Evolutionary conservation across 164 flowering plant species (phyloP).

Genomic region (Sextonia rubra): DNA sequence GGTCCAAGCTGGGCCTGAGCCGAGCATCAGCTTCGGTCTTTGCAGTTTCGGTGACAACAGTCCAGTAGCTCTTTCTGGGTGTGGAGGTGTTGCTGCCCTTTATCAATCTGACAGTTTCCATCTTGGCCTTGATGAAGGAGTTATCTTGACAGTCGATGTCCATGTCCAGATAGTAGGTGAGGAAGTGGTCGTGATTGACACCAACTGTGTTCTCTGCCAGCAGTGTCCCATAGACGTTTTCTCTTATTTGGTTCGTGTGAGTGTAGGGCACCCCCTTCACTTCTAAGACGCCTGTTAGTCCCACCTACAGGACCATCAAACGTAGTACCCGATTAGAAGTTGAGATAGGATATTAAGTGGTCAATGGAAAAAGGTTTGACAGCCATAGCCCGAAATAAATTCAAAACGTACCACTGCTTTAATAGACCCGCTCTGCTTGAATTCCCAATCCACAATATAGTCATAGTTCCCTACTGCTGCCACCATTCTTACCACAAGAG

Average conservation of each 20-base stretch:
- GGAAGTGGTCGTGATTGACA: conserved; percentile 53
- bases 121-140: conserved; percentile 42
- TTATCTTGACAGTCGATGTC: conserved; percentile 51
- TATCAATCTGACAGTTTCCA: conserved; percentile 17
- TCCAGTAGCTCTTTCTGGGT: conserved; percentile 21
- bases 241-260: conserved; percentile 26
- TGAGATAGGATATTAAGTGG: background rate
- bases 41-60: conserved; percentile 7
- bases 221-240: conserved; percentile 38
- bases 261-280: conserved; percentile 43
- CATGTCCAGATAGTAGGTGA: conserved; percentile 55
- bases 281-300: conserved; percentile 43
- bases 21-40: conserved; percentile 16
- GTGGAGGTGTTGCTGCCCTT: background rate
- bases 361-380: background rate
- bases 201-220: conserved; percentile 45
- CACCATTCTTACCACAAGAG: conserved; percentile 44
- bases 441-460: conserved; percentile 53
- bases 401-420: conserved; percentile 37
- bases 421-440: conserved; percentile 45
- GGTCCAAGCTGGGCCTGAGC: conserved; percentile 18
- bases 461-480: conserved; percentile 53
- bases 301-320: conserved; percentile 31
- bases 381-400: background rate
- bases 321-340: background rate